Base-by-base conservation (phyloP, 2,329 filamentous ascomycete genomes). In the Scedosporium boydii region DNA sequence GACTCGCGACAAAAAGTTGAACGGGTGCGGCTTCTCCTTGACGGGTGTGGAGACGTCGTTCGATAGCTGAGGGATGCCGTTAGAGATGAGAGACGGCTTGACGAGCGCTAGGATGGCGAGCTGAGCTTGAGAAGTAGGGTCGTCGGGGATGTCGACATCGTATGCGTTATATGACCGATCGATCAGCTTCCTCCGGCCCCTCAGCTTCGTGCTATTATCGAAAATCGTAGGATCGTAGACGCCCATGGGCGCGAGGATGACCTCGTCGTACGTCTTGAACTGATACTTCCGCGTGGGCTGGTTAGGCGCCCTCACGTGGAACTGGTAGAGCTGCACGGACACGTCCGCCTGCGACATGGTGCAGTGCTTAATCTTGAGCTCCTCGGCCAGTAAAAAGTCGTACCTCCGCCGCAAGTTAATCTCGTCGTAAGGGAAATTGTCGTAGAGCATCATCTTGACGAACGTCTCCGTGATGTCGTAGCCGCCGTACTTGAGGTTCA, bases 251-350 rank as follows among this genome's bases (percentile, higher is more conserved):
- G 95, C 89, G n/a, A 99, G 81, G 68, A 96, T 90, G 23, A 96
- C 89, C 74, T 98, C 95, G 68, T 99, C 95, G 70, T 98, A 99
- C 0, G 90, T 93, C 79, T 98, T 98, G 81, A 97, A 98, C 48
- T 87, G 85, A 75, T 96, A 98, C 75, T 96, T 97, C 66, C 87
- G 84, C 1, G 95, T 99, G 60, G 95, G 88, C 71, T 96, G 87
- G 61, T 91, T 92, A 1, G 90, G 88, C 9, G 90, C 90, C 29
- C 95, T 88, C 16, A 99, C 83, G 73, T 98, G 91, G 71, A 98
- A 98, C 69, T 96, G 88, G 76, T 86, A 91, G 3, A 91, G 82
- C 74, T 96, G 91, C 4, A 96, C 92, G 12, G 89, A 93, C 61
- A 99, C 90, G 65, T 93, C 90, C 7, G 87, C 87, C 72, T 97